Conservation (phyloP, 768 basidiomycete species). For the Filobasidium floriforme region DNA sequence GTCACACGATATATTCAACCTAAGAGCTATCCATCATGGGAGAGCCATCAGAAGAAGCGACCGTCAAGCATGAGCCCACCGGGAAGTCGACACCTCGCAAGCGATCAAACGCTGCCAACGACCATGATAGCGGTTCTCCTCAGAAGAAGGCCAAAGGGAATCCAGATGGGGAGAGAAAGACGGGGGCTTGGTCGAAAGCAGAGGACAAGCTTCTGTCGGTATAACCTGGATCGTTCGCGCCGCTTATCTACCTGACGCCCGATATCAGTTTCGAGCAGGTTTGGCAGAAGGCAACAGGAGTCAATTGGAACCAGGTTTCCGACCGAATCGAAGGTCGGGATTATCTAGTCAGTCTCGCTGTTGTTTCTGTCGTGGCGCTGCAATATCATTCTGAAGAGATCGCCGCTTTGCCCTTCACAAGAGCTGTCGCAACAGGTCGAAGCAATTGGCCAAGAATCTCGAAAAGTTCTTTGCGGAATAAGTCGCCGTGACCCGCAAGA, state of each 20-base stretch:
- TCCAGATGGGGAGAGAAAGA: neutral
- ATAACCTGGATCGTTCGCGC: neutral
- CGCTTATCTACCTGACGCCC: neutral
- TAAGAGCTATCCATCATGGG: too few relatives aligned
- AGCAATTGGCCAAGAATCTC: neutral
- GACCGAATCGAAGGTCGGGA: neutral
- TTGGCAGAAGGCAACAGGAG: neutral
- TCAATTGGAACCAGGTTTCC: neutral
- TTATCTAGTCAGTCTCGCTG: neutral
- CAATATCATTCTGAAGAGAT: too few relatives aligned
- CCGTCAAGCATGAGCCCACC: too few relatives aligned
- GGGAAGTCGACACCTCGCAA: too few relatives aligned
- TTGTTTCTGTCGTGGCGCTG: too few relatives aligned
- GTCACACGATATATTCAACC: too few relatives aligned
- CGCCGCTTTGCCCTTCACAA: neutral
- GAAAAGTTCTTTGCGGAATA: neutral
- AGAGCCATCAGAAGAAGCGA: too few relatives aligned
- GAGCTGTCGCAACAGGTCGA: slow-evolving; percentile 1
- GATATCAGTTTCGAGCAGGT: neutral
- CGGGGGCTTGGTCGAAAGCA: neutral
- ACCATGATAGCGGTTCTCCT: neutral
- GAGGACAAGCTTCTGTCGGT: neutral
- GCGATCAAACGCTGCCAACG: neutral
- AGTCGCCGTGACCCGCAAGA: too few relatives aligned
- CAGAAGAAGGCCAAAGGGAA: neutral